Evolutionary conservation across 805 yeast species (phyloP), one percentile per base, ranked within the genome.

Genomic region (Candida chilensis): DNA sequence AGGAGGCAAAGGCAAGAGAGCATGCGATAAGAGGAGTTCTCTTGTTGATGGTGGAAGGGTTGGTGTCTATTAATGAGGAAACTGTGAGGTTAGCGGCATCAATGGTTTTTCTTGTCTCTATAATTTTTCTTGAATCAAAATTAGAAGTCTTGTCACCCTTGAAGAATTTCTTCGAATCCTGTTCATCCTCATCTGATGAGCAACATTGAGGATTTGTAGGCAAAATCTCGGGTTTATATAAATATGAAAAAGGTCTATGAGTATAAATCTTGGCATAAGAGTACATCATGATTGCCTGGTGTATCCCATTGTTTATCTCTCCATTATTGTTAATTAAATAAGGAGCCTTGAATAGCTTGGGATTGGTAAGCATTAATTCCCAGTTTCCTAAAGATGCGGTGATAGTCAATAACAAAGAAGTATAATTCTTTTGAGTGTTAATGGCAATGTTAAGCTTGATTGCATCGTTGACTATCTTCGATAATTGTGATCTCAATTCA

Each of bases 251-350:
- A 3, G 76, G 77, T 33, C 76, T 45, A 43, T 70, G 74, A 3
- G 70, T 65, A 38, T 69, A 70, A n/a, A 71, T 67, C 37, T 64
- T 67, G 1, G 76, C 74, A 44, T 70, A 70, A 34, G 64, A 64
- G 31, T 63, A 51, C 45, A 71, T 45, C 32, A 68, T 51, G 7
- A 64, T 52, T 2, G 74, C 59, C 38, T 71, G 75, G 31, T 67
- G 73, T 3, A 69, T 64, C 17, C 76, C 77, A 33, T 71, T 74
- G 40, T 71, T 71, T 9, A 70, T 68, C 5, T 37, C 37, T 2
- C 76, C 76, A 37, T 48, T 47, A 11, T 53, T 40, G 37, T 60
- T 55, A 9, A 70, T 54, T 18, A 71, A 44, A 31, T 56, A 57
- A 1, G 74, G 72, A 7, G 62, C 47, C 31, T 52, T 48, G 36